Conservation (phyloP, 768 basidiomycete species). For the Amanita inopinata region DNA sequence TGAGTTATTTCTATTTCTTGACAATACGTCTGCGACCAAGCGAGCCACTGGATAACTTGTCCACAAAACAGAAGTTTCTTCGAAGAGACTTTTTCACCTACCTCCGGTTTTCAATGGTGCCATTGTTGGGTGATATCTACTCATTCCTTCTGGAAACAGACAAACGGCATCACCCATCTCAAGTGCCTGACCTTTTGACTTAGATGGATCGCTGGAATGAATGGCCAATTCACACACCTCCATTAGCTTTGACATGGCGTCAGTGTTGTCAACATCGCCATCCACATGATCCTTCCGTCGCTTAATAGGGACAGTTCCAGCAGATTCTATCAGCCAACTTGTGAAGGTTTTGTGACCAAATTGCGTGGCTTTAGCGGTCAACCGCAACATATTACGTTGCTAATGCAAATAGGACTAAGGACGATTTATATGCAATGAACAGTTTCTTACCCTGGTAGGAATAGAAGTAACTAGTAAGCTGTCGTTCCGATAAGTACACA, state of each 20-base stretch:
- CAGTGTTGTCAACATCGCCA: constrained; percentile 50
- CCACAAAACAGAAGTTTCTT: neutral
- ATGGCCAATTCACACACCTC: constrained; percentile 31
- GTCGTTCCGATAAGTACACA: constrained; percentile 4
- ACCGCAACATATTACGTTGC: constrained; percentile 70
- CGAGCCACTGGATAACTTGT: constrained; percentile 53
- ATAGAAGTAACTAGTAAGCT: constrained; percentile 66
- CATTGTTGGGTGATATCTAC: constrained; percentile 78
- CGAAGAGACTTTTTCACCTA: constrained; percentile 20
- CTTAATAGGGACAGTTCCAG: constrained; percentile 78
- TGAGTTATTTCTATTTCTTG: constrained; percentile 54
- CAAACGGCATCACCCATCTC: constrained; percentile 73
- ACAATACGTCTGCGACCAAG: constrained; percentile 68
- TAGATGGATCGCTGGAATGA: neutral
- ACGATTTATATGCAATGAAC: neutral
- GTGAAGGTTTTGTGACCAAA: constrained; percentile 80
- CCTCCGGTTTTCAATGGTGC: constrained; percentile 85
- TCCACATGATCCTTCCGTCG: constrained; percentile 61
- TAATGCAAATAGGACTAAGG: constrained; percentile 18
- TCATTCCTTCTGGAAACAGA: constrained; percentile 81
- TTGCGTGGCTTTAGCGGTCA: constrained; percentile 84
- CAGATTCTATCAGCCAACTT: constrained; percentile 84
- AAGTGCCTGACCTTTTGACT: constrained; percentile 41
- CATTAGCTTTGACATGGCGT: constrained; percentile 59
- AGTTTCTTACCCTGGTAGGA: constrained; percentile 45